Conservation (phyloP, 345 rosid genomes). For the Luvunga scandens region DNA sequence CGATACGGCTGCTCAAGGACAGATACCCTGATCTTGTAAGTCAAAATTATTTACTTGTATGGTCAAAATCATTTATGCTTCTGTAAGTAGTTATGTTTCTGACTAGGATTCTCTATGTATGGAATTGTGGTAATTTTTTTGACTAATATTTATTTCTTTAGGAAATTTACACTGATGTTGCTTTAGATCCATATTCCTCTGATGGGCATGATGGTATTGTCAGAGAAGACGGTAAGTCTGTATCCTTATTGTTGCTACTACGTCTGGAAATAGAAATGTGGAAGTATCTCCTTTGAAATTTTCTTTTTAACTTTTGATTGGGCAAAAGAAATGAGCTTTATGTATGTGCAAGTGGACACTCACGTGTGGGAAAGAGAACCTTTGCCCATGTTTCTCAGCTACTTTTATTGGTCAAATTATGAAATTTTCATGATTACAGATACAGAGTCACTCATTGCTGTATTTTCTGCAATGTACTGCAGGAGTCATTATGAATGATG, state of each 20-base stretch:
- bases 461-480: constrained; percentile 14
- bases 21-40: constrained; percentile 86
- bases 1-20: constrained; percentile 74
- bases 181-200: constrained; percentile 83
- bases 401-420: neutral
- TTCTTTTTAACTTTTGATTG: neutral
- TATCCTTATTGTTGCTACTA: neutral
- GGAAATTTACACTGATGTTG: constrained; percentile 92
- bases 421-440: neutral
- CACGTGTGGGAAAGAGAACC: too few relatives aligned
- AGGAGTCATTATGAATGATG: constrained; percentile 94
- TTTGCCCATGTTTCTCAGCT: neutral
- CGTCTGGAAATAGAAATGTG: neutral
- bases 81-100: neutral
- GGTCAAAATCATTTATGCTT: neutral
- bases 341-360: too few relatives aligned
- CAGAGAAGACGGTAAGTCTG: constrained; percentile 71
- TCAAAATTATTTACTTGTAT: neutral
- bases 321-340: too few relatives aligned
- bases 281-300: neutral
- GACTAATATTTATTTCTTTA: constrained; percentile 23
- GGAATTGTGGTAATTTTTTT: neutral
- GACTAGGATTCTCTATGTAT: neutral
- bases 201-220: constrained; percentile 96
- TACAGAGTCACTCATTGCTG: constrained; percentile 11